A percentile compares a stretch with the other conserved stretches of the same genome.
Evolutionary conservation across 2,329 filamentous ascomycete species (phyloP).

Genomic region (Claviceps humidiphila): DNA sequence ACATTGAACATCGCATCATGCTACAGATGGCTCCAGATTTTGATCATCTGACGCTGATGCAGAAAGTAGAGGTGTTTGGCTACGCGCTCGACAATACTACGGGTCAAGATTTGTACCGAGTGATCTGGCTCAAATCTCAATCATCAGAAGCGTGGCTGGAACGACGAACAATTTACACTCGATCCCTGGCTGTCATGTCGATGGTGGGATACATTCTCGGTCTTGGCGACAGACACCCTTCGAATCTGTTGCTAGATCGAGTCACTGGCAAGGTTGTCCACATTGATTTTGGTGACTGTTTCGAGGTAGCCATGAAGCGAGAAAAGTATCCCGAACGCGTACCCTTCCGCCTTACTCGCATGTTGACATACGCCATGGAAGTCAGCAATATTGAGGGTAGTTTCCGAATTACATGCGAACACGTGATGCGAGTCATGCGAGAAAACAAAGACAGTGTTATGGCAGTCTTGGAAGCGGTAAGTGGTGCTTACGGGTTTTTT

Average conservation of each 20-base stretch:
- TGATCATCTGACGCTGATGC: conserved; percentile 96
- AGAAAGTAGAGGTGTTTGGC: conserved; percentile 98
- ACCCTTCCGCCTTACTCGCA: conserved; percentile 92
- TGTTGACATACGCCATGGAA: conserved; percentile 99
- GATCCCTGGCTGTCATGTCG: conserved; percentile 97
- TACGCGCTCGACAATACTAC: conserved; percentile 99
- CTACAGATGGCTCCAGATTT: conserved; percentile 99
- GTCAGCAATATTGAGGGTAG: conserved; percentile 99
- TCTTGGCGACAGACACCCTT: conserved; percentile 90
- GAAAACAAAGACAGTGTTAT: conserved; percentile 98
- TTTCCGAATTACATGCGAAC: conserved; percentile 95
- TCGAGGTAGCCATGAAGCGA: conserved; percentile 98
- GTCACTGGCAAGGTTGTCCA: conserved; percentile 95
- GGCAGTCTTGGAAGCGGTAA: conserved; percentile 92
- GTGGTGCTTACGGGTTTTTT: conserved; percentile 22
- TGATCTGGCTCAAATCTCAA: conserved; percentile 98
- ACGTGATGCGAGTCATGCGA: conserved; percentile 91
- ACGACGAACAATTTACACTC: conserved; percentile 94
- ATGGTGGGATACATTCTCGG: conserved; percentile 99
- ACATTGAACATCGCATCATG: conserved; percentile 99
- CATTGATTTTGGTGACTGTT: conserved; percentile 98
- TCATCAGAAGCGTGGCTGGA: conserved; percentile 97
- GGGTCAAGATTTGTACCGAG: conserved; percentile 93
- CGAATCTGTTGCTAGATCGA: conserved; percentile 93
- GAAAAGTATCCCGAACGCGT: conserved; percentile 98